Base-by-base conservation (phyloP, 208 protist genomes). In the Trypanosoma theileri region DNA sequence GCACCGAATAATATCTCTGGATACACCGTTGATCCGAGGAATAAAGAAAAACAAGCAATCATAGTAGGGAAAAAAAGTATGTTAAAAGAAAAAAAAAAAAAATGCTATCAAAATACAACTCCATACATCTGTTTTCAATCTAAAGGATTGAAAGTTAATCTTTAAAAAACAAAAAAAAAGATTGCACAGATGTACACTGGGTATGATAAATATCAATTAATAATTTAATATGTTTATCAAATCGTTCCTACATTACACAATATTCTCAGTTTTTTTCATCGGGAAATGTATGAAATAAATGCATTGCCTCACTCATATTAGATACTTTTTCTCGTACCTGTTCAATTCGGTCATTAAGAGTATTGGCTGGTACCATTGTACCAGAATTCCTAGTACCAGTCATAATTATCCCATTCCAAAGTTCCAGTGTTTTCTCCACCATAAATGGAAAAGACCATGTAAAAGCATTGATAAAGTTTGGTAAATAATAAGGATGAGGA, bases 401-500 rank as follows among this genome's bases (percentile, higher is more conserved):
- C 48, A 96, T 86, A 46, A 96, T 71, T 1, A 98, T 75, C 42
- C 82, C 86, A 4, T 90, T 76, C 52, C 94, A 81, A 55, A 98
- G 94, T 60, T 98, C 94, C 13, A 84, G 80, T 13, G 96, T 70
- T 73, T 99, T 99, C 70, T 99, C 97, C 4, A 87, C 95, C 0
- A 99, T 96, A 73, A 99, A 98, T 3, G 97, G 97, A 41, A 99
- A 79, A 4, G 96, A 98, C 96, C 94, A 98, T 12, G 89, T 91
- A 68, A 99, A 99, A 56, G 98, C 97, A 77, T 98, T 96, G 84
- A 98, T 98, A 74, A 98, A 99, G 76, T 99, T 99, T 51, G 97
- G 98, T 35, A 99, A 83, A 84, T 98, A 99, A 80, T 99, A 99
- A 11, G 98, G 98, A 78, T 99, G 97, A 0, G 86, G 92, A 54